Base-by-base conservation (phyloP, 169 alveolate species). In the Eimeria acervulina region DNA sequence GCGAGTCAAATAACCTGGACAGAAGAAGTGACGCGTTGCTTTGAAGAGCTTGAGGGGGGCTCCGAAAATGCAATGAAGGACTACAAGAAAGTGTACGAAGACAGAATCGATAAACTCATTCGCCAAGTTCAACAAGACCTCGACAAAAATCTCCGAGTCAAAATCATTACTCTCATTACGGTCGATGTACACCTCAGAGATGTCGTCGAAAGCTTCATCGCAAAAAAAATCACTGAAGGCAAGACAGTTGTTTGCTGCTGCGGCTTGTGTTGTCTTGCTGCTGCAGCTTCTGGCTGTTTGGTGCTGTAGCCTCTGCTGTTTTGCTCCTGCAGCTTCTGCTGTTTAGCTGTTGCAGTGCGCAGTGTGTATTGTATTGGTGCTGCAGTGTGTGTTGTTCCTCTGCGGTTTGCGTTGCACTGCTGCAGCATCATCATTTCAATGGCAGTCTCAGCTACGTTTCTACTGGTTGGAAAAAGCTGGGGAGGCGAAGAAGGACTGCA, bases 61-160 rank as follows among this genome's bases (percentile, higher is more conserved):
- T 98, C 98, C 91, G 99, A 98, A 96, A 97, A 99, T 47, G 99
- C 99, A n/a, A 98, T 99, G 99, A 98, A 99, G n/a, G 99, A 99
- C 90, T 99, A 99, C 97, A 98, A 97, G 93, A 97, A 98, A 68
- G 96, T 97, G 52, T 97, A 98, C 90, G 98, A 97, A 70, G 99
- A 97, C 68, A 97, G 99, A 74, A 98, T 99, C 83, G 98, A 98
- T 78, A 97, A 98, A 94, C 98, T 99, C 81, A 99, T 99, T 96
- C 98, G 98, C 55, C 98, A 99, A 94, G 99, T 99, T 40, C 98
- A 98, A 95, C 97, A 98, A 96, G 93, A 51, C 28, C 95, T 95
- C 1, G 8, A 59, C 21, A 23, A 8, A 36, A 90, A 59, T 61
- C 33, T 96, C 90, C 96, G 99, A 95, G 97, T 96, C 85, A 98